Evolutionary conservation across 2,329 filamentous ascomycete species (phyloP).

Genomic region (Sporothrix phasma): DNA sequence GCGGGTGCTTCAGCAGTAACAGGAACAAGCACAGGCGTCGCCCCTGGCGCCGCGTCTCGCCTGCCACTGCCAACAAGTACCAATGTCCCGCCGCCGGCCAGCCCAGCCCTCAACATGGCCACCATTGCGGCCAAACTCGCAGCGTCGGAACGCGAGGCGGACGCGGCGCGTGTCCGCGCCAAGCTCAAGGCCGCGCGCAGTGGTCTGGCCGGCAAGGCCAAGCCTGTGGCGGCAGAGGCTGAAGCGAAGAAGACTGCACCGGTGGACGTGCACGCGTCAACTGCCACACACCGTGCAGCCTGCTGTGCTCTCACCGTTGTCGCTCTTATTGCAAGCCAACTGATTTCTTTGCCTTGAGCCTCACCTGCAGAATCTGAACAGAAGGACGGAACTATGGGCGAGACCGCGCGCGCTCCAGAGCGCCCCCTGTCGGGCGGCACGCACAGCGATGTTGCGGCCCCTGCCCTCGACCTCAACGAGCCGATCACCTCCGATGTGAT

Average conservation of each 20-base stretch:
- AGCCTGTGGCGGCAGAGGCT: background rate
- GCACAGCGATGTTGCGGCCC: background rate
- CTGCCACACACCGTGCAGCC: background rate
- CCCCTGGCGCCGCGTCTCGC: conserved; percentile 8
- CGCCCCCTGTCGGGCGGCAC: background rate
- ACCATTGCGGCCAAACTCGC: conserved; percentile 54
- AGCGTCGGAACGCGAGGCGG: conserved; percentile 53
- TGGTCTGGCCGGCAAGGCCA: conserved; percentile 3
- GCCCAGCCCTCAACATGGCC: conserved; percentile 51
- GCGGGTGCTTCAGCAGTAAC: background rate
- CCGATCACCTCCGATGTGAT: conserved; percentile 40
- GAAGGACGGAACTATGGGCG: background rate
- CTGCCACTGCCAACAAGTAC: conserved; percentile 20
- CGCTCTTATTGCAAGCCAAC: background rate
- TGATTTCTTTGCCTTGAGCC: background rate
- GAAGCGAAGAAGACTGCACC: too few species aligned
- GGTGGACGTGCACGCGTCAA: conserved; percentile 1
- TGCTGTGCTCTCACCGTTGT: too few species aligned
- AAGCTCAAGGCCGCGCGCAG: conserved; percentile 47
- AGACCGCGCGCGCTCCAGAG: background rate
- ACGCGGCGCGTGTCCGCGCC: conserved; percentile 52
- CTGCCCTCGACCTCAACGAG: conserved; percentile 18
- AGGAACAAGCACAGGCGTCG: background rate
- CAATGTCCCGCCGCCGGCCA: conserved; percentile 32
- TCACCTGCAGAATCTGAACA: background rate